Conservation (phyloP, 352 stramenopile genomes). For the Phytophthora sp. region DNA sequence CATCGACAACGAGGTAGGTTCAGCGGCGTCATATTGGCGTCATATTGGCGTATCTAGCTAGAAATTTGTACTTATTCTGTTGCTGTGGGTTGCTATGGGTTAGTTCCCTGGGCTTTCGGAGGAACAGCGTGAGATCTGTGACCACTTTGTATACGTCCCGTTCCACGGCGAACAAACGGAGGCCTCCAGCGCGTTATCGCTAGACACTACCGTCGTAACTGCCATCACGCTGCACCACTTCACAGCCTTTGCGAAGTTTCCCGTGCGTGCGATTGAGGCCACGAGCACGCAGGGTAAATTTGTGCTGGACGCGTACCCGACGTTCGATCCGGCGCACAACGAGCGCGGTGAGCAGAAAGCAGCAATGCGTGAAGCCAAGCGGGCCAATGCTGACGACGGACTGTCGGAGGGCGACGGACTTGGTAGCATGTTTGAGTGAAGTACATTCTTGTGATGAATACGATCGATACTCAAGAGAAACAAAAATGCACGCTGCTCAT, state of each 20-base stretch:
- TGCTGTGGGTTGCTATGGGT: background rate
- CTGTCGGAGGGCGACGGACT: slow-evolving; percentile 45
- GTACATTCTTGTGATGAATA: background rate
- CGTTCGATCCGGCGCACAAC: slow-evolving; percentile 36
- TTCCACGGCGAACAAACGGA: slow-evolving; percentile 54
- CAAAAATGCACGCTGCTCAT: slow-evolving; percentile 34
- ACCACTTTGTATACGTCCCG: slow-evolving; percentile 67
- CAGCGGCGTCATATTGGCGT: background rate
- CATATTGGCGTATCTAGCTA: background rate
- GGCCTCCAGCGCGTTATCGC: slow-evolving; percentile 33
- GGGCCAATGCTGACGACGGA: slow-evolving; percentile 45
- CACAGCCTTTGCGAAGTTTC: slow-evolving; percentile 62
- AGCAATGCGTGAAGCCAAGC: slow-evolving; percentile 55
- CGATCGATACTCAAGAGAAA: slow-evolving; percentile 4
- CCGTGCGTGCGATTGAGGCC: slow-evolving; percentile 60
- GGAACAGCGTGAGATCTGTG: slow-evolving; percentile 70
- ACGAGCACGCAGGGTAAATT: slow-evolving; percentile 83
- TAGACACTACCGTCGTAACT: slow-evolving; percentile 70
- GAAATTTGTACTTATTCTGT: background rate
- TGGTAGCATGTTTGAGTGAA: slow-evolving; percentile 55
- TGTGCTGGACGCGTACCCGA: slow-evolving; percentile 67
- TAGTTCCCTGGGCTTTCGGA: slow-evolving; percentile 55
- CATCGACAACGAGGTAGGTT: slow-evolving; percentile 72
- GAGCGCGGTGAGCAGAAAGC: slow-evolving; percentile 46
- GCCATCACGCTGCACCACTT: slow-evolving; percentile 78